These are phyloP conservation scores for Tetrahymena thermophila DNA, from an alignment of 73 alveolate species.

Conservation along the genomic window DNA sequence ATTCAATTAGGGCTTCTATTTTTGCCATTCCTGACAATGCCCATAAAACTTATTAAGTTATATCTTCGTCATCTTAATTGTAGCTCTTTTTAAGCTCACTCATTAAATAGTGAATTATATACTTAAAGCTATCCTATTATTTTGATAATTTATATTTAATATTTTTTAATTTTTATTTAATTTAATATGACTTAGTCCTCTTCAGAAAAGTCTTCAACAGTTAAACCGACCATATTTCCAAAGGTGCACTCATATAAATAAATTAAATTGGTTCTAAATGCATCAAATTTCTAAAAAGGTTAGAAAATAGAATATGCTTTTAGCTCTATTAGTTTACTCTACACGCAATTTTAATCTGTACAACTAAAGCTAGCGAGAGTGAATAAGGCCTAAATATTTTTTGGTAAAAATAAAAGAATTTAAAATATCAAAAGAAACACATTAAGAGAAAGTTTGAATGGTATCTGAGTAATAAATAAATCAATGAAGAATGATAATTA, in stretches of 20 bases:
- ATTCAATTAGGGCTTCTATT: not conserved
- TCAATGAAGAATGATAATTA: not conserved
- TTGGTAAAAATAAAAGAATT: not conserved
- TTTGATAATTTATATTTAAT: not conserved
- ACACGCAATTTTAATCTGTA: not conserved
- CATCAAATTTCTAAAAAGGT: not conserved
- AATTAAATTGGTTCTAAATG: not conserved
- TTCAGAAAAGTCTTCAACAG: not conserved
- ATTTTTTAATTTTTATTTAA: not conserved
- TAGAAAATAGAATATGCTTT: not conserved
- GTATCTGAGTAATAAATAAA: not conserved
- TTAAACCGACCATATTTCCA: not conserved
- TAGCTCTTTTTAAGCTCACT: not conserved
- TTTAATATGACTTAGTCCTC: not conserved
- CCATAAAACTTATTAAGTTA: not conserved
- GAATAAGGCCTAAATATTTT: not conserved
- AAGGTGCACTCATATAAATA: not conserved
- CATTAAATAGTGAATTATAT: not conserved
- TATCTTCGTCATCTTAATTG: not conserved
- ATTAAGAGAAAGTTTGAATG: not conserved
- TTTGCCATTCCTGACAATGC: not conserved
- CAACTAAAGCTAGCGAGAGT: not conserved
- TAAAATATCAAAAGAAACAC: not conserved
- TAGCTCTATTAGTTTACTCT: not conserved
- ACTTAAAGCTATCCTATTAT: not conserved